These are phyloP conservation scores for Reticulascus tulasneorum DNA, from an alignment of 2,329 filamentous ascomycete genomes.

Conservation along the genomic window DNA sequence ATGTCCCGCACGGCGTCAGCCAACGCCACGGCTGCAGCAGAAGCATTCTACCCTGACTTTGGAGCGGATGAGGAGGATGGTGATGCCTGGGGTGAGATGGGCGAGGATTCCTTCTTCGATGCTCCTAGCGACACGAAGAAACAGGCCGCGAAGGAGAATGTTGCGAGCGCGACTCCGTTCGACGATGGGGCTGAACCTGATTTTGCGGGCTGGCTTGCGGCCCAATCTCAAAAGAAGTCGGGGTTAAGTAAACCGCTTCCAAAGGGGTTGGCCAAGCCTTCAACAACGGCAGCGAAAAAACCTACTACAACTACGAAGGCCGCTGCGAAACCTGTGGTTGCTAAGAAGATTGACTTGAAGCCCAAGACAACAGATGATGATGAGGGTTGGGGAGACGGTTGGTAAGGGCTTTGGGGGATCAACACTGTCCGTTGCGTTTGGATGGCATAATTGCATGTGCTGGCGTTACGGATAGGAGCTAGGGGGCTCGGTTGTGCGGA, in stretches of 20 bases:
- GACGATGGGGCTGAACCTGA: constrained; percentile 88
- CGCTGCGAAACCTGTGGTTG: constrained; percentile 35
- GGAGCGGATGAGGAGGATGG: constrained; percentile 62
- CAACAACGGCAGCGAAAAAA: constrained; percentile 34
- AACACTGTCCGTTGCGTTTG: neutral
- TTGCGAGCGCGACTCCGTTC: constrained; percentile 48
- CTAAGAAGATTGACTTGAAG: constrained; percentile 68
- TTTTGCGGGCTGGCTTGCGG: constrained; percentile 91
- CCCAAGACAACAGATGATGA: constrained; percentile 57
- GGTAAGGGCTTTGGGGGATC: constrained; percentile 46
- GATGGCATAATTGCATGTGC: no score
- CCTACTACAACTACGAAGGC: constrained; percentile 28
- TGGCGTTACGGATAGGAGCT: no score
- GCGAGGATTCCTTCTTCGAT: constrained; percentile 46
- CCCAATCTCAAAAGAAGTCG: constrained; percentile 74
- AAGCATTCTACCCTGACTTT: constrained; percentile 52
- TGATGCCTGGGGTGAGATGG: constrained; percentile 74
- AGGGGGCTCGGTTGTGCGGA: no score
- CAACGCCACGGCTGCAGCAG: constrained; percentile 40
- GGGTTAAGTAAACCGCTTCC: constrained; percentile 62
- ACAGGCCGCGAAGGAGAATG: constrained; percentile 23
- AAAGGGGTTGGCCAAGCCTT: constrained; percentile 72
- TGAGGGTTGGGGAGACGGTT: constrained; percentile 64
- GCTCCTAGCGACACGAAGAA: constrained; percentile 25
- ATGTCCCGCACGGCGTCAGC: constrained; percentile 45